These are phyloP conservation scores for Gossypium davidsonii DNA, from an alignment of 441 rosid species.

Conservation along the genomic window DNA sequence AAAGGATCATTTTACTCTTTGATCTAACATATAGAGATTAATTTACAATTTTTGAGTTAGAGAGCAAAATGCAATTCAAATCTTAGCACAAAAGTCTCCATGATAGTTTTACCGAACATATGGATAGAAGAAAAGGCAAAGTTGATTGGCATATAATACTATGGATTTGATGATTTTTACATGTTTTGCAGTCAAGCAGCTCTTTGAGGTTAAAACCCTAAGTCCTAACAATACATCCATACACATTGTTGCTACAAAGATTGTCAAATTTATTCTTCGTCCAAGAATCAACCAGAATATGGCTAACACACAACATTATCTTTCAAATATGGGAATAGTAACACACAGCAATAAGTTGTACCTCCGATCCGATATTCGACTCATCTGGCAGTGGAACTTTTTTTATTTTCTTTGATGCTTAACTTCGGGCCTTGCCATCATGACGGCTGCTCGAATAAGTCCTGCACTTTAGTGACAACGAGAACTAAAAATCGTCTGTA, in stretches of 20 bases:
- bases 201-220: not conserved
- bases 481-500: not conserved
- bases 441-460: not conserved
- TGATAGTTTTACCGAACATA: not conserved
- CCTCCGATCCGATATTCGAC: not conserved
- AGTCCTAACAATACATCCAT: not conserved
- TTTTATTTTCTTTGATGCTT: not conserved
- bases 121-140: not conserved
- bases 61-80: not conserved
- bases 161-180: not conserved
- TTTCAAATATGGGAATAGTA: not conserved
- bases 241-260: not conserved
- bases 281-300: not conserved
- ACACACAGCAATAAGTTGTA: not conserved
- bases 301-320: not conserved
- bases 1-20: too few relatives aligned
- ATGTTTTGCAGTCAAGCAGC: not conserved
- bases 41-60: too few relatives aligned
- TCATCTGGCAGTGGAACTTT: not conserved
- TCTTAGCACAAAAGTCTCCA: not conserved
- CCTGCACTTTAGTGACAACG: not conserved
- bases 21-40: too few relatives aligned
- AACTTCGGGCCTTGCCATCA: not conserved
- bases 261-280: not conserved
- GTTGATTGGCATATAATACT: not conserved